Conservation (phyloP, 257 asterid species). For the Echium plantagineum region DNA sequence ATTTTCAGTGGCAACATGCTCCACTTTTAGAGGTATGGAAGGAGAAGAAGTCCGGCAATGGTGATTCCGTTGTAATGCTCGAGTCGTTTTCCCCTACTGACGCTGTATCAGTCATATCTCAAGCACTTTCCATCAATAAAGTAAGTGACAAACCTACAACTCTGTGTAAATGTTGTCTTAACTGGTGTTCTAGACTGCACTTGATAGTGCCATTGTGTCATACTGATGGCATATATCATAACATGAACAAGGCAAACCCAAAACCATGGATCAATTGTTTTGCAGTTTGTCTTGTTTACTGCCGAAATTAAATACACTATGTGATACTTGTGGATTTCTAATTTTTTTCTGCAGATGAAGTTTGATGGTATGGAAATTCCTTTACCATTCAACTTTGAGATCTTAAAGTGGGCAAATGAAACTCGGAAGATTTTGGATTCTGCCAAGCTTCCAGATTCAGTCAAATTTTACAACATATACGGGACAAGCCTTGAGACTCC, state of each 20-base stretch:
- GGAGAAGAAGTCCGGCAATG: slow-evolving; percentile 43
- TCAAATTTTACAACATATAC: slow-evolving; percentile 82
- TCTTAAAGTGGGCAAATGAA: slow-evolving; percentile 72
- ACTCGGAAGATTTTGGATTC: slow-evolving; percentile 55
- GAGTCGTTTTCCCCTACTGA: slow-evolving; percentile 60
- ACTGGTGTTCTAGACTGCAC: neutral
- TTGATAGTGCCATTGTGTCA: neutral
- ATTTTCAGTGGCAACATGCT: slow-evolving; percentile 63
- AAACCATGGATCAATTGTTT: neutral
- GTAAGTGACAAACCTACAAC: slow-evolving; percentile 22
- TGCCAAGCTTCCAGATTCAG: slow-evolving; percentile 52
- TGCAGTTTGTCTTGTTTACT: too few relatives aligned
- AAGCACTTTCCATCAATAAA: slow-evolving; percentile 68
- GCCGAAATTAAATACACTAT: too few relatives aligned
- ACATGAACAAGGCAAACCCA: neutral
- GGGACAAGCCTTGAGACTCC: slow-evolving; percentile 75
- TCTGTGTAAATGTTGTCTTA: neutral
- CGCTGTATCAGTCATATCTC: slow-evolving; percentile 48
- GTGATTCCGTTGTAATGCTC: slow-evolving; percentile 39
- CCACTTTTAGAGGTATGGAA: slow-evolving; percentile 89
- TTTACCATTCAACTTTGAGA: slow-evolving; percentile 64
- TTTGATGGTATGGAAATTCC: slow-evolving; percentile 51
- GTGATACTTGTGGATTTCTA: neutral
- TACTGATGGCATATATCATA: neutral
- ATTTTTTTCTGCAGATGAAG: slow-evolving; percentile 37